A percentile compares a stretch with the other conserved stretches of the same genome.
These are phyloP conservation scores for Plectosphaerella sp. DNA, from an alignment of 2,329 filamentous ascomycete species.

Conservation along the genomic window DNA sequence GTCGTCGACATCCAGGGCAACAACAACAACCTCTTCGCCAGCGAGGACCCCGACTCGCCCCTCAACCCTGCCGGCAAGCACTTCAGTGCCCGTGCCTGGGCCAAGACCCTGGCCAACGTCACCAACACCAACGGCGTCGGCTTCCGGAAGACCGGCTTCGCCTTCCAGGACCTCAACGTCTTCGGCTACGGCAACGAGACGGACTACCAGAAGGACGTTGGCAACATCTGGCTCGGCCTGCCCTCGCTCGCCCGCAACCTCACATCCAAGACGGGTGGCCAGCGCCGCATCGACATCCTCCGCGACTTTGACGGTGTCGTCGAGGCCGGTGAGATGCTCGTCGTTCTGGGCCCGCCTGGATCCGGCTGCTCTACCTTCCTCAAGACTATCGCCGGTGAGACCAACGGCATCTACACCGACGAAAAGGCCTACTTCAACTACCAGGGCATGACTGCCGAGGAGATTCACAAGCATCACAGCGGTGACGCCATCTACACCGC, in stretches of 20 bases:
- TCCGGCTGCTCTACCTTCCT: constrained; percentile 62
- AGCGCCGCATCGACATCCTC: constrained; percentile 39
- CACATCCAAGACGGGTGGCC: constrained; percentile 16
- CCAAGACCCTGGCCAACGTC: constrained; percentile 18
- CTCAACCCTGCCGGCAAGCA: constrained; percentile 43
- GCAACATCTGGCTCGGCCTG: constrained; percentile 24
- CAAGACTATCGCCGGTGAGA: constrained; percentile 53
- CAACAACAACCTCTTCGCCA: constrained; percentile 18
- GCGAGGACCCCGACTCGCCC: constrained; percentile 32
- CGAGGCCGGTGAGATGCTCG: constrained; percentile 49
- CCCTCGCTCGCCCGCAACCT: constrained; percentile 20
- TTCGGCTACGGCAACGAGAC: constrained; percentile 42
- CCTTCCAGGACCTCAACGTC: constrained; percentile 41
- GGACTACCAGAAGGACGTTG: constrained; percentile 41
- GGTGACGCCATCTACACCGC: constrained; percentile 64
- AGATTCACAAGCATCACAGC: constrained; percentile 50
- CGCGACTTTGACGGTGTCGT: constrained; percentile 45
- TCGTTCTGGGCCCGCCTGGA: constrained; percentile 50
- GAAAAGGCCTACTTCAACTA: constrained; percentile 59
- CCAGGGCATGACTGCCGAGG: constrained; percentile 50
- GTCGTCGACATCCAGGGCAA: constrained; percentile 13
- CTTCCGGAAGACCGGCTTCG: constrained; percentile 25
- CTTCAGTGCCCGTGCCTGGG: constrained; percentile 43
- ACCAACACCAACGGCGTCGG: constrained; percentile 18
- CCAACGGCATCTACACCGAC: constrained; percentile 58